A percentile compares a stretch with the other conserved stretches of the same genome.
These are phyloP conservation scores for Phytopythium helicoides DNA, from an alignment of 352 stramenopile species.

Conservation along the genomic window DNA sequence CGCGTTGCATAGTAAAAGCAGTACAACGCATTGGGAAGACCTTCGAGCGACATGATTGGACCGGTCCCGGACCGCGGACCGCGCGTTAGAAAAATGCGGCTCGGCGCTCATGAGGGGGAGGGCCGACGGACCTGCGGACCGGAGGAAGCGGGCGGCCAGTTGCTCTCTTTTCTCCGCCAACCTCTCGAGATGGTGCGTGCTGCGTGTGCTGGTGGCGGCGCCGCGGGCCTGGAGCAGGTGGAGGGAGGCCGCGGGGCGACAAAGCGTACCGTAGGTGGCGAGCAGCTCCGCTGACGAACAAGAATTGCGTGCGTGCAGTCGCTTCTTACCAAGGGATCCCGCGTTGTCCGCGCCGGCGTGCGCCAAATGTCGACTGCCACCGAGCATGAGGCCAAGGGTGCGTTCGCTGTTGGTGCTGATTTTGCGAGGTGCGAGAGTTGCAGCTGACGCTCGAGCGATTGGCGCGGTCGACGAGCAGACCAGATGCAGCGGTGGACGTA, in stretches of 20 bases:
- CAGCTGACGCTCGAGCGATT: slow-evolving; percentile 3
- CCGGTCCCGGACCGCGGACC: not conserved
- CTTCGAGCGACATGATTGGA: too few species aligned
- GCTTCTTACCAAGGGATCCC: slow-evolving; percentile 63
- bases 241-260: too few species aligned
- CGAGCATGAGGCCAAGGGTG: slow-evolving; percentile 81
- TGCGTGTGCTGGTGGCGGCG: not conserved
- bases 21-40: too few species aligned
- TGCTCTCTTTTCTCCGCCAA: slow-evolving; percentile 9
- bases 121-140: not conserved
- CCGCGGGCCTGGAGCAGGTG: too few species aligned
- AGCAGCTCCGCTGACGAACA: not conserved
- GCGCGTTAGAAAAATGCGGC: slow-evolving; percentile 7
- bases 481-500: slow-evolving; percentile 85
- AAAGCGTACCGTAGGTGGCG: too few species aligned
- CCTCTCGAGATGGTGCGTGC: slow-evolving; percentile 10
- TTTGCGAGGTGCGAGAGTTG: not conserved
- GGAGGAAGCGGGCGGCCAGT: not conserved
- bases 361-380: slow-evolving; percentile 81
- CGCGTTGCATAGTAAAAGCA: too few species aligned
- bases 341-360: slow-evolving; percentile 46
- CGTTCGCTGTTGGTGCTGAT: slow-evolving; percentile 7
- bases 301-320: slow-evolving; percentile 29
- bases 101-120: not conserved
- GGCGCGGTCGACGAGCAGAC: slow-evolving; percentile 23